Conservation (phyloP, 805 yeast species). For the Candida morakotiae region DNA sequence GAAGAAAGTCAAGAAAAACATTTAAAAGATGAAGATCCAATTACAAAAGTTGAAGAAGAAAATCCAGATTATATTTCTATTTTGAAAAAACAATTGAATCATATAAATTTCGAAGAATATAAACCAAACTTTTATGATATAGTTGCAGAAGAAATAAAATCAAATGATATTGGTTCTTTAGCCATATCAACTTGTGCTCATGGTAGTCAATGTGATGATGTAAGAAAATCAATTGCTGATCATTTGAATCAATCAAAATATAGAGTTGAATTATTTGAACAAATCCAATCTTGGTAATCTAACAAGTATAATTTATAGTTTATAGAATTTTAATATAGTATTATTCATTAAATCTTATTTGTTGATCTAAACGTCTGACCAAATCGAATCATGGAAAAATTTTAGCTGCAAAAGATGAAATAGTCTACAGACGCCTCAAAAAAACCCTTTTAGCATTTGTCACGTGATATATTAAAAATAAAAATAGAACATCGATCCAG, state of each 20-base stretch:
- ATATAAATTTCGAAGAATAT: slow-evolving; percentile 23
- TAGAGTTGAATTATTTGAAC: slow-evolving; percentile 31
- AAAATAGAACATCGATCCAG: no score
- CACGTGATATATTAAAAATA: no score
- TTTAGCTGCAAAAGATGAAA: no score
- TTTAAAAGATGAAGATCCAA: not conserved
- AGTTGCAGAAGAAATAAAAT: slow-evolving; percentile 29
- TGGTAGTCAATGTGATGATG: slow-evolving; percentile 33
- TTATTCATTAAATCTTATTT: no score
- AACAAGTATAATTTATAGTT: not conserved
- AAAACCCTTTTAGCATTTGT: no score
- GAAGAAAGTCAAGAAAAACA: slow-evolving; percentile 6
- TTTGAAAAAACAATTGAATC: slow-evolving; percentile 18
- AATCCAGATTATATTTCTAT: slow-evolving; percentile 17
- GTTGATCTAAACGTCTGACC: no score
- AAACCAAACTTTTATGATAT: slow-evolving; percentile 35
- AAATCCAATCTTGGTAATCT: slow-evolving; percentile 12
- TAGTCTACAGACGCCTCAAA: no score
- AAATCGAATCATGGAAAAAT: no score
- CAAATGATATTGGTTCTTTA: slow-evolving; percentile 28
- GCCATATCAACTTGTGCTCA: slow-evolving; percentile 49
- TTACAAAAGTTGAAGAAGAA: not conserved
- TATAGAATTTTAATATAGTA: not conserved
- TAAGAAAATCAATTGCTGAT: slow-evolving; percentile 20
- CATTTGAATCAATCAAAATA: slow-evolving; percentile 17